phyloP scores from a whole-genome alignment of 2,329 filamentous ascomycete species.

The Dothistroma septosporum region DNA sequence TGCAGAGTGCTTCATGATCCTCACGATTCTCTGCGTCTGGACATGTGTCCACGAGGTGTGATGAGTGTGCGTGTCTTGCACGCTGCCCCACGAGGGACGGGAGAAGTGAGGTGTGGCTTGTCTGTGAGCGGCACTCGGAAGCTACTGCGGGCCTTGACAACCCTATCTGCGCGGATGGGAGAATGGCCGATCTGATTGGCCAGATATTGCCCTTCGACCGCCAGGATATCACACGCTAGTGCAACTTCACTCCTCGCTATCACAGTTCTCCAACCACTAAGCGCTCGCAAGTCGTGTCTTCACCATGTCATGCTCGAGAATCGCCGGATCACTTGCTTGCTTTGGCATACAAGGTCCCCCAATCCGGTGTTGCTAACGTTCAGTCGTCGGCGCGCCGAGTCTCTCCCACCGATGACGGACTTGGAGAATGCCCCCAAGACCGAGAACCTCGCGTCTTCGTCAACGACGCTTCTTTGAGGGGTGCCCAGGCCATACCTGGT shows the following conservation, averaged over 20 bases:
- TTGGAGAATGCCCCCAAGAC: neutral
- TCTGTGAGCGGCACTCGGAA: no score
- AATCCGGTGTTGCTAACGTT: constrained; percentile 1
- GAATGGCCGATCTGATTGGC: neutral
- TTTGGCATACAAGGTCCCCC: constrained; percentile 2
- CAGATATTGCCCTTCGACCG: neutral
- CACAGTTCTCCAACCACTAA: constrained; percentile 14
- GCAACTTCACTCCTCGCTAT: constrained; percentile 6
- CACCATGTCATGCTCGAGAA: constrained; percentile 20
- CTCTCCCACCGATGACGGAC: neutral
- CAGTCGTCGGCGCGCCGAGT: neutral
- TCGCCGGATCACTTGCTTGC: constrained; percentile 14
- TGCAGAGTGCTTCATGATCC: constrained; percentile 1
- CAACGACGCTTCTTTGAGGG: neutral
- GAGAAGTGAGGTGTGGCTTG: neutral
- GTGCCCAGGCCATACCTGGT: neutral
- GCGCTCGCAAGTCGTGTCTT: constrained; percentile 15
- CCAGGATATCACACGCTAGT: neutral
- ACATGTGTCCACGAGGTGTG: constrained; percentile 8
- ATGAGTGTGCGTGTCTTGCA: constrained; percentile 4
- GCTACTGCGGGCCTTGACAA: no score
- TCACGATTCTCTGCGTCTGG: constrained; percentile 2
- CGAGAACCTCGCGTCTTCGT: neutral
- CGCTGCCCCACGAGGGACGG: neutral
- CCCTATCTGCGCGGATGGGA: neutral